These are phyloP conservation scores for Suhomyces faveliae DNA, from an alignment of 805 yeast species.

Conservation along the genomic window DNA sequence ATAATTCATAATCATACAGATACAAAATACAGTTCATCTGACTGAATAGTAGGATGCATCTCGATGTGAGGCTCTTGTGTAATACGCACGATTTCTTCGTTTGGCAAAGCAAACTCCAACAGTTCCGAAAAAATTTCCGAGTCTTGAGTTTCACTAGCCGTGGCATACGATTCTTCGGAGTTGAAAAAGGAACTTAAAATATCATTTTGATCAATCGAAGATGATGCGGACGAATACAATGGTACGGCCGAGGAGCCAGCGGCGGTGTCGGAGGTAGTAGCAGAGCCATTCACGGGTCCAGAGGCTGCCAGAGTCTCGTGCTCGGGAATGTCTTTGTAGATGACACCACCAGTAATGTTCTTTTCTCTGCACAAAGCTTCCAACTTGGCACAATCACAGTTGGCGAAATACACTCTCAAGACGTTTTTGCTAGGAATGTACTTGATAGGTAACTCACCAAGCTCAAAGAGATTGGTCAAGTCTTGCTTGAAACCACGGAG, in stretches of 20 bases:
- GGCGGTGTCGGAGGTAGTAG: not conserved
- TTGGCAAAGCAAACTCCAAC: slow-evolving; percentile 20
- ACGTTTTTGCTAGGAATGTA: slow-evolving; percentile 37
- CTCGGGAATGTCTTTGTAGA: slow-evolving; percentile 34
- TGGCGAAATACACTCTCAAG: slow-evolving; percentile 67
- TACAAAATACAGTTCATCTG: slow-evolving; percentile 22
- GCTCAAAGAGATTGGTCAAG: slow-evolving; percentile 46
- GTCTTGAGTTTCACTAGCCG: slow-evolving; percentile 11
- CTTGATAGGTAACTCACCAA: slow-evolving; percentile 67
- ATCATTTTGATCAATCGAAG: slow-evolving; percentile 17
- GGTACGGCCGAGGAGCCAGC: not conserved
- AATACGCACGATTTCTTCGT: slow-evolving; percentile 18
- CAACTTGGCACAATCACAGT: slow-evolving; percentile 58
- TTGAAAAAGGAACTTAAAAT: slow-evolving; percentile 21
- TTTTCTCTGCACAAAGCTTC: slow-evolving; percentile 56
- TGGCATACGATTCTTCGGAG: slow-evolving; percentile 14
- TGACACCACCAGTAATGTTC: slow-evolving; percentile 57
- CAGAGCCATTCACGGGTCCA: not conserved
- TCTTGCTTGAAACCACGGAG: slow-evolving; percentile 44
- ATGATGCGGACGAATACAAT: slow-evolving; percentile 1
- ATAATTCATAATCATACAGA: slow-evolving; percentile 26
- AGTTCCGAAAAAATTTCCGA: slow-evolving; percentile 15
- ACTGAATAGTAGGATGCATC: slow-evolving; percentile 4
- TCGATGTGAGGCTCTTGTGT: slow-evolving; percentile 2
- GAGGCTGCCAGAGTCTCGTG: slow-evolving; percentile 3